These are phyloP conservation scores for Penicillium palitans DNA, from an alignment of 2,329 filamentous ascomycete genomes.

Conservation along the genomic window DNA sequence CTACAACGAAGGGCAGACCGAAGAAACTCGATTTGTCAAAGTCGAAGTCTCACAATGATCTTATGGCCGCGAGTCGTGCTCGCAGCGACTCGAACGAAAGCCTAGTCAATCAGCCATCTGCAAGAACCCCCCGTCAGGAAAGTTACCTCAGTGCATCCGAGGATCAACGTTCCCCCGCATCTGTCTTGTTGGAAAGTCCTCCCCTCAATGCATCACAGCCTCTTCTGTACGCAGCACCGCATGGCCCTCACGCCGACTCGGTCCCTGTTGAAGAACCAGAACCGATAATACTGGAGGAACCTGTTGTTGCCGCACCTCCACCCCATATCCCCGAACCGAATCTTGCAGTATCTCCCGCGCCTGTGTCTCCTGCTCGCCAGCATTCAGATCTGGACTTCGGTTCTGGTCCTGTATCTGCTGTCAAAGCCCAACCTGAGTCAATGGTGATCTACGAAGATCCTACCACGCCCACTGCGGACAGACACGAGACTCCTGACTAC, in stretches of 20 bases:
- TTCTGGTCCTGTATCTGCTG: slow-evolving; percentile 9
- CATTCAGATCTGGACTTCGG: slow-evolving; percentile 8
- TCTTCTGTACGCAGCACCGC: not conserved
- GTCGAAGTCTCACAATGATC: slow-evolving; percentile 30
- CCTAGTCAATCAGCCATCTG: slow-evolving; percentile 11
- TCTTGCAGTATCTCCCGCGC: not conserved
- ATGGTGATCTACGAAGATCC: slow-evolving; percentile 32
- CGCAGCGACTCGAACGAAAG: slow-evolving; percentile 28
- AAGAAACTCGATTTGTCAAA: slow-evolving; percentile 36
- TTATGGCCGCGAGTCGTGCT: slow-evolving; percentile 30
- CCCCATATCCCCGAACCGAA: slow-evolving; percentile 6
- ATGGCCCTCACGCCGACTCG: slow-evolving; percentile 7
- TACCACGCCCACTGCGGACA: slow-evolving; percentile 18
- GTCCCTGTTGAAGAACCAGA: slow-evolving; percentile 18
- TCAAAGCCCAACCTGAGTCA: slow-evolving; percentile 19
- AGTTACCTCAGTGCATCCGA: slow-evolving; percentile 52
- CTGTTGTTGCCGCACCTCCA: slow-evolving; percentile 2
- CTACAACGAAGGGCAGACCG: slow-evolving; percentile 34
- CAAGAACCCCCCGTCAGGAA: slow-evolving; percentile 9
- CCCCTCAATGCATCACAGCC: slow-evolving; percentile 18
- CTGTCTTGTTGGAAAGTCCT: slow-evolving; percentile 24
- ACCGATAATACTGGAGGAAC: slow-evolving; percentile 11
- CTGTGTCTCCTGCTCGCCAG: not conserved
- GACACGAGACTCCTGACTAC: slow-evolving; percentile 6
- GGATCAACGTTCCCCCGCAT: slow-evolving; percentile 47